Evolutionary conservation across 331 rosid genomes (phyloP), one percentile per base, ranked within the genome.

Genomic region (Acacia concinna): DNA sequence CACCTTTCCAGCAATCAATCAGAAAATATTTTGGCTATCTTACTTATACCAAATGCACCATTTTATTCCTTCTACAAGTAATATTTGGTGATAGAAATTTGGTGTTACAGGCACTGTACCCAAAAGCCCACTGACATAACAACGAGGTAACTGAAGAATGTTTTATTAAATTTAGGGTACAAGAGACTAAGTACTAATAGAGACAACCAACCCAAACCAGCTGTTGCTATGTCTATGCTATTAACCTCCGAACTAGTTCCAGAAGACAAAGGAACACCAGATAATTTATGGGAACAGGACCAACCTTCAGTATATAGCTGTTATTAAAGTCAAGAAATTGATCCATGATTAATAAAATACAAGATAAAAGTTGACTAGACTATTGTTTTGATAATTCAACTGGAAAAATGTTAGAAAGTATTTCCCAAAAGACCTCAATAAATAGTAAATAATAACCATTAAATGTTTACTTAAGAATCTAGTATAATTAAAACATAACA

Each of bases 141-240:
- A 34, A 1, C 7, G 1, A 34, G 37, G 6, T 34, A 4, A 34
- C 37, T 34, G 37, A 34, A 34, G 6, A 34, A 34, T 34, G 6
- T 34, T 34, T 3, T 34, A 34, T 3, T 34, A 34, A 34, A 4
- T 34, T 34, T 0, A 5, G 7, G 37, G 37, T 34, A 34, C 37
- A 34, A 34, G 37, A 34, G 37, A 34, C 37, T 34, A 34, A 34
- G 5, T 34, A 7, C 6, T 34, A n/a, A n/a, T 46, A 94, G 8
- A 25, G 97, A 87, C 34, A 91, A 84, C 98, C 98, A 94, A 57
- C 97, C 97, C 80, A 94, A 80, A 46, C 97, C 98, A 8, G 97
- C 95, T 62, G 79, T 87, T 59, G 96, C 86, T 69, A 94, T 84
- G 81, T 94, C 97, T 21, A 85, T 77, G 91, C 91, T 86, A 68